Evolutionary conservation across 2,329 filamentous ascomycete genomes (phyloP).

Genomic region (Botrytis tulipae): DNA sequence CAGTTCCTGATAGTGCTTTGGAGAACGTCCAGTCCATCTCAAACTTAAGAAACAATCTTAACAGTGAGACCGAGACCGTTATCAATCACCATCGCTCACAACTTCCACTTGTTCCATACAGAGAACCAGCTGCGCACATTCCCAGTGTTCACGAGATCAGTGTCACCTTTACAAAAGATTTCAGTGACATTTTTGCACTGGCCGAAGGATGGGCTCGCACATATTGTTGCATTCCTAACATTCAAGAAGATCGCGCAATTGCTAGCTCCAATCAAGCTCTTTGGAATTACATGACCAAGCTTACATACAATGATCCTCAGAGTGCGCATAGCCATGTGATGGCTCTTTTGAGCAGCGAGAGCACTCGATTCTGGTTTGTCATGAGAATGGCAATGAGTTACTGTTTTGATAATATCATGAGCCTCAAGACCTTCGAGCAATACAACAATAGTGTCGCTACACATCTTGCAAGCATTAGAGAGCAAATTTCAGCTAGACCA

Average conservation of each 20-base stretch:
- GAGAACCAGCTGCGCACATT: background rate
- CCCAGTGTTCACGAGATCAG: conserved; percentile 4
- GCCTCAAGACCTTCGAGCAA: conserved; percentile 39
- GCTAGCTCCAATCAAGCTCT: conserved; percentile 32
- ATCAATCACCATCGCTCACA: background rate
- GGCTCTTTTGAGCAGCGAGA: conserved; percentile 39
- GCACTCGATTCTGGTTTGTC: conserved; percentile 41
- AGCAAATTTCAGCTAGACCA: conserved; percentile 20
- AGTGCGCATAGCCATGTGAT: conserved; percentile 39
- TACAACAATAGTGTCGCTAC: conserved; percentile 35
- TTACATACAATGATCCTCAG: conserved; percentile 35
- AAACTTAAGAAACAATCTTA: background rate
- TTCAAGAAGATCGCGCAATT: conserved; percentile 27
- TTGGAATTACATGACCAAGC: conserved; percentile 42
- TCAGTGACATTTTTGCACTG: conserved; percentile 1
- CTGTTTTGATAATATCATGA: conserved; percentile 40
- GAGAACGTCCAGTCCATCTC: background rate
- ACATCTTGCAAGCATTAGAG: conserved; percentile 30
- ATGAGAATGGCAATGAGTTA: conserved; percentile 43
- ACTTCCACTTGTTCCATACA: conserved; percentile 4
- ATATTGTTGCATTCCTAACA: conserved; percentile 2
- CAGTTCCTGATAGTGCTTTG: conserved; percentile 8
- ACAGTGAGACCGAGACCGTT: background rate
- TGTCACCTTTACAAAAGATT: conserved; percentile 7
- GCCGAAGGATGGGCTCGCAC: conserved; percentile 17